Conservation (phyloP, 768 basidiomycete genomes). For the Tylopilus subfusipes region DNA sequence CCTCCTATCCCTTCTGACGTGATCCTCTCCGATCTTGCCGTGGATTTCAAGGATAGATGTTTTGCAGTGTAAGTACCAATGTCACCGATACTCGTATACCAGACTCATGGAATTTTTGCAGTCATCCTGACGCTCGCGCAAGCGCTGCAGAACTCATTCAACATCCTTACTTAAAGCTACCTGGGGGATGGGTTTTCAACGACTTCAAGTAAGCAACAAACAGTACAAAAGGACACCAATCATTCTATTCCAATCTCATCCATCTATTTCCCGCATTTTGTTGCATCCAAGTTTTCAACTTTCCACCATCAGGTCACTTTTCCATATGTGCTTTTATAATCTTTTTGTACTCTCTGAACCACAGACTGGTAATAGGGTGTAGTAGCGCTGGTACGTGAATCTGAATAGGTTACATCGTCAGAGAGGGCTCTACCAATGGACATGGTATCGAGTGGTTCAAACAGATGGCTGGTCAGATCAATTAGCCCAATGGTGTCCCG, state of each 20-base stretch:
- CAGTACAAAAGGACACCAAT: constrained; percentile 15
- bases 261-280: constrained; percentile 27
- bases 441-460: not conserved
- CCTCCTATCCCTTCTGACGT: constrained; percentile 90
- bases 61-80: constrained; percentile 71
- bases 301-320: constrained; percentile 21
- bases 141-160: constrained; percentile 71
- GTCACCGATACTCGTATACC: not conserved
- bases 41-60: constrained; percentile 85
- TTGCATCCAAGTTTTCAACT: constrained; percentile 18
- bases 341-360: constrained; percentile 25
- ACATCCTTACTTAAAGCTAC: constrained; percentile 74
- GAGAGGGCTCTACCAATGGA: not conserved
- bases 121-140: constrained; percentile 82
- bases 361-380: constrained; percentile 25
- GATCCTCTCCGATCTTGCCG: constrained; percentile 65
- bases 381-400: constrained; percentile 34
- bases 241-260: constrained; percentile 22
- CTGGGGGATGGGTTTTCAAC: constrained; percentile 72
- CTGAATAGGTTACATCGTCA: constrained; percentile 5
- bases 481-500: not conserved
- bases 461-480: not conserved
- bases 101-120: constrained; percentile 26
- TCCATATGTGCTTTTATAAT: constrained; percentile 35
- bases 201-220: constrained; percentile 36